A percentile compares a stretch with the other conserved stretches of the same genome.
These are phyloP conservation scores for Dothiorella sarmentorum DNA, from an alignment of 2,329 filamentous ascomycete genomes.

Conservation along the genomic window DNA sequence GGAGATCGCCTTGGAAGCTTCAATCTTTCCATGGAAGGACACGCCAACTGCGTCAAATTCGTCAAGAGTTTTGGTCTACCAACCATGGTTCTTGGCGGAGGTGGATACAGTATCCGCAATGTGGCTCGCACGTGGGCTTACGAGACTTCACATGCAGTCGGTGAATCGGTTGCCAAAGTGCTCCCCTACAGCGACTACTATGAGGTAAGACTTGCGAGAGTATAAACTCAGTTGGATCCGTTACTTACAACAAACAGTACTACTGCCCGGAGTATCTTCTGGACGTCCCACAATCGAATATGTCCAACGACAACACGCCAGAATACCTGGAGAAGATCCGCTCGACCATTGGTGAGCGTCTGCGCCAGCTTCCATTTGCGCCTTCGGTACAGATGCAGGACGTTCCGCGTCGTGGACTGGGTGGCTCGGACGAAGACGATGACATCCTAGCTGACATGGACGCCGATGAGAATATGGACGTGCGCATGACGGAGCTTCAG, in stretches of 20 bases:
- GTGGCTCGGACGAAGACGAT: constrained; percentile 11
- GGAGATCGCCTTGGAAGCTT: constrained; percentile 92
- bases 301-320: constrained; percentile 13
- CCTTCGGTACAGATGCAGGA: constrained; percentile 18
- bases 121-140: constrained; percentile 96
- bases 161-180: neutral
- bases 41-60: constrained; percentile 85
- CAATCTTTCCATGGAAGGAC: constrained; percentile 92
- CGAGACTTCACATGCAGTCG: constrained; percentile 63
- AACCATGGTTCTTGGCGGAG: constrained; percentile 86
- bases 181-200: constrained; percentile 18
- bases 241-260: neutral
- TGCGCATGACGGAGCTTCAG: constrained; percentile 14
- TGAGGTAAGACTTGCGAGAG: neutral
- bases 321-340: constrained; percentile 16
- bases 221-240: too few species aligned
- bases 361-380: constrained; percentile 11
- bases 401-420: constrained; percentile 7
- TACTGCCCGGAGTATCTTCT: constrained; percentile 18
- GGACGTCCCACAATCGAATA: constrained; percentile 12
- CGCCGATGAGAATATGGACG: constrained; percentile 17
- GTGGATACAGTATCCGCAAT: constrained; percentile 94
- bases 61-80: constrained; percentile 79
- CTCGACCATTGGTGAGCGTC: constrained; percentile 8
- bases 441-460: constrained; percentile 17